These are phyloP conservation scores for Aechmea fasciata DNA, from an alignment of 176 grass and related monocot genomes.

Conservation along the genomic window DNA sequence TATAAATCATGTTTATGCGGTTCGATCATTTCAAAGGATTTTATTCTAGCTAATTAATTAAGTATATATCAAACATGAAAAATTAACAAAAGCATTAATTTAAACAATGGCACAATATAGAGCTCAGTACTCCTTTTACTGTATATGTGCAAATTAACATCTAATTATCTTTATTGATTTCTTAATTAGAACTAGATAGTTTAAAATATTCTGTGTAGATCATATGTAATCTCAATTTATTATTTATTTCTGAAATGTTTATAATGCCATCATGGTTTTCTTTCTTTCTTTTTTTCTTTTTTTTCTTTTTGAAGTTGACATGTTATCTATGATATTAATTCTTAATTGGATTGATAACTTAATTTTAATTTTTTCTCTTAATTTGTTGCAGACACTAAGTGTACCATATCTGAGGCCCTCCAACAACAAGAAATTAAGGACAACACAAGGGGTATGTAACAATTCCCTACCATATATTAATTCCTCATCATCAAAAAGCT, in stretches of 20 bases:
- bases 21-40: not conserved
- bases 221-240: no score
- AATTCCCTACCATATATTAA: not conserved
- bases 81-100: not conserved
- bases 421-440: constrained; percentile 59
- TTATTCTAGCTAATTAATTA: no score
- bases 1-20: not conserved
- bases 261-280: not conserved
- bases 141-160: no score
- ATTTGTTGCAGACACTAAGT: constrained; percentile 60
- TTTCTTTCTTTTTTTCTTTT: not conserved
- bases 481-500: not conserved
- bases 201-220: no score
- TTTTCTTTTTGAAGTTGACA: not conserved
- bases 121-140: no score
- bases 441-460: constrained; percentile 39
- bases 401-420: constrained; percentile 72
- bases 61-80: not conserved
- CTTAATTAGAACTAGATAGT: no score
- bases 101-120: no score
- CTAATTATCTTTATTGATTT: no score
- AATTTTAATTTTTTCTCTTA: not conserved
- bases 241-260: not conserved
- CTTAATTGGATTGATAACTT: no score
- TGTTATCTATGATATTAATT: no score